phyloP scores from a whole-genome alignment of 495 filamentous ascomycete species.

The Talaromyces adpressus region DNA sequence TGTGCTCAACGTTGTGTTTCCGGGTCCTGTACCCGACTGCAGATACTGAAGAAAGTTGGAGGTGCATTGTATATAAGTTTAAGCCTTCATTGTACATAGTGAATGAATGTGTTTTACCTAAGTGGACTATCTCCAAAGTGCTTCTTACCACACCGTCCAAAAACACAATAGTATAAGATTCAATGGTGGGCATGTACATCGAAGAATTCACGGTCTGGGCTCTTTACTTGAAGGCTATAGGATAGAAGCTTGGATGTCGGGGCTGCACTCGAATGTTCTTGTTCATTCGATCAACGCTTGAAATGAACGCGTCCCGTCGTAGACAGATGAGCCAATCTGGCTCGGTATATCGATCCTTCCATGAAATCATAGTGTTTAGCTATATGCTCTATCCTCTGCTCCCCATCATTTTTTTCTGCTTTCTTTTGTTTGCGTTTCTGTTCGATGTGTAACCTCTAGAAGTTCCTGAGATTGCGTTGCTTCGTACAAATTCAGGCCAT shows the following conservation, averaged over 20 bases:
- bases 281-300: no score
- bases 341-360: no score
- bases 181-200: background rate
- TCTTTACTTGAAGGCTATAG: background rate
- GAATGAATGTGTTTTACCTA: background rate
- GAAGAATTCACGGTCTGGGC: background rate
- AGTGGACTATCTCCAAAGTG: background rate
- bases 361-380: no score
- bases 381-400: no score
- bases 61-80: background rate
- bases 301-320: no score
- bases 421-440: no score
- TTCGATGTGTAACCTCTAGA: background rate
- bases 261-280: no score
- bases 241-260: background rate
- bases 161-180: background rate
- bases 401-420: no score
- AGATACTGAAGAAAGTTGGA: background rate
- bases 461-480: background rate
- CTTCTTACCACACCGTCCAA: background rate
- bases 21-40: background rate
- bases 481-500: conserved; percentile 28
- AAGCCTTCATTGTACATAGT: conserved; percentile 1
- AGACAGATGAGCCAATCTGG: no score
- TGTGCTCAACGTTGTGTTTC: background rate